phyloP scores from a whole-genome alignment of 768 basidiomycete genomes.

The Boletus coccyginus region DNA sequence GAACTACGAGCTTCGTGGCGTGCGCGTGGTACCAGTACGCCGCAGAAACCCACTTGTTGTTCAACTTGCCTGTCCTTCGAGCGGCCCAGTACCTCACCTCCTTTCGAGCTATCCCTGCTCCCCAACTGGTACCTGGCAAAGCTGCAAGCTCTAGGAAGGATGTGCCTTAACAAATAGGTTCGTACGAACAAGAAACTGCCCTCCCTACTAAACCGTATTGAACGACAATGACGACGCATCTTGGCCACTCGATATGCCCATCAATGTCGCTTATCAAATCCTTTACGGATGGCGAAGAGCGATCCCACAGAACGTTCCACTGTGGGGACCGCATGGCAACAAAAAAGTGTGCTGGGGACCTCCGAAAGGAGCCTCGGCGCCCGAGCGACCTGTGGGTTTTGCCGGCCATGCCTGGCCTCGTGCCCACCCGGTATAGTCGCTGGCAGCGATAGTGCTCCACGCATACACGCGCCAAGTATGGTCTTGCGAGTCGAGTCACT shows the following conservation, averaged over 20 bases:
- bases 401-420: too few species aligned
- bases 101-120: not conserved
- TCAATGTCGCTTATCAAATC: too few species aligned
- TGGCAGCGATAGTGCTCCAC: conserved; percentile 58
- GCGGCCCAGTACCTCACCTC: not conserved
- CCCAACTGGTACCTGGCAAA: not conserved
- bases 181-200: not conserved
- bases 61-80: not conserved
- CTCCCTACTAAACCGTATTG: not conserved
- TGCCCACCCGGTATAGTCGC: too few species aligned
- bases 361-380: too few species aligned
- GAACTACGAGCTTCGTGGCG: conserved; percentile 8
- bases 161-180: conserved; percentile 21
- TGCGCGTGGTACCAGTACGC: conserved; percentile 12
- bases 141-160: not conserved
- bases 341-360: too few species aligned
- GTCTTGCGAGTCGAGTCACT: conserved; percentile 40
- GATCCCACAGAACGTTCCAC: too few species aligned
- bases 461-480: conserved; percentile 80
- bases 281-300: too few species aligned
- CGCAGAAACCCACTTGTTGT: not conserved
- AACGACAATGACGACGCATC: not conserved
- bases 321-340: too few species aligned
- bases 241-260: not conserved
- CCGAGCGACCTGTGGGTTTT: too few species aligned